Evolutionary conservation across 2,329 filamentous ascomycete species (phyloP), one percentile per base, ranked within the genome.

Genomic region (Hymenoscyphus albidus): DNA sequence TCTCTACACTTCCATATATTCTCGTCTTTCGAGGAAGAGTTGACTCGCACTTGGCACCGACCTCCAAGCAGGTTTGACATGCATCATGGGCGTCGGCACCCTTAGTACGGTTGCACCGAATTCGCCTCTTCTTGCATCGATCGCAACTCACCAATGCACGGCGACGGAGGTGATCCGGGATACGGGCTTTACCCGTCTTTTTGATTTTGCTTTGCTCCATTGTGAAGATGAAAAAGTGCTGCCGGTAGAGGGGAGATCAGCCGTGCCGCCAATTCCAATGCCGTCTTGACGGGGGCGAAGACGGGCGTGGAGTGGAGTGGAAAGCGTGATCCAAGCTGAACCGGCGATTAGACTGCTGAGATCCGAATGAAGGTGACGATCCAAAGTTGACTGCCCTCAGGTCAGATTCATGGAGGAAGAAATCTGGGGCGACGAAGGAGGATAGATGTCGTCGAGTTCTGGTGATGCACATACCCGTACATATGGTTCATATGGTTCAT

Each of bases 1-100:
- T 79, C 65, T 80, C 79, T 6, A 80, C 77, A 64, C 78, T 80
- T 16, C 79, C 79, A 62, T 80, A 80, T 12, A 80, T 78, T 40
- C 79, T 72, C 48, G 79, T 78, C 67, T 80, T 80, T 31, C 79
- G 75, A 5, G 79, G 79, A 42, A 80, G 70, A 12, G 78, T 80
- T 7, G 76, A 79, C 67, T 80, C 76, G 69, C 79, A 80, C 40
- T 71, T 69, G 32, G 78, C 76, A 9, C 75, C 76, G 31, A 73
- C 75, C 58, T 77, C 72, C 59, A 75, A 68, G 66, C 79, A 80
- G 62, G 76, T 75, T 55, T 78, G 76, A 64, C 78, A 80, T 2
- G 73, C 66, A 39, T 74, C 70, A n/a, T 73, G 70, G 2, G 67
- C 65, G 27, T 71, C 72, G 16, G 58, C 68, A 16, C 66, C 69